phyloP scores from a whole-genome alignment of 768 basidiomycete genomes.

The Pisolithus sp. region DNA sequence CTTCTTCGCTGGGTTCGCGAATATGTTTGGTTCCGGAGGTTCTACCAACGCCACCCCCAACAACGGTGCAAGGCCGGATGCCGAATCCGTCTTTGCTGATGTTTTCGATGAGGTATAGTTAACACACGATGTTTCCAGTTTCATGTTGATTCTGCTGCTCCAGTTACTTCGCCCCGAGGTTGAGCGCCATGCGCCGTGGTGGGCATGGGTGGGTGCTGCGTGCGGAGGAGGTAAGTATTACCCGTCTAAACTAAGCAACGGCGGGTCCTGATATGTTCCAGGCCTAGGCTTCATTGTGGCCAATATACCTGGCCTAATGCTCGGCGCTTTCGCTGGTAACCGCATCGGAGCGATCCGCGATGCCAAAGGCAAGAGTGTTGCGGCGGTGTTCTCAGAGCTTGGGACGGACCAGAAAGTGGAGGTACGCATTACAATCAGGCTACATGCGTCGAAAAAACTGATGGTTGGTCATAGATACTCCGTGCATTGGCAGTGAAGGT shows the following conservation, averaged over 20 bases:
- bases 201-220: slow-evolving; percentile 65
- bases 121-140: background rate
- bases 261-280: slow-evolving; percentile 28
- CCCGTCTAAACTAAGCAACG: slow-evolving; percentile 1
- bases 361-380: slow-evolving; percentile 92
- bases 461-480: slow-evolving; percentile 49
- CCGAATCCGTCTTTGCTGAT: slow-evolving; percentile 79
- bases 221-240: slow-evolving; percentile 53
- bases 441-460: background rate
- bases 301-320: slow-evolving; percentile 79
- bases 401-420: slow-evolving; percentile 80
- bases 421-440: slow-evolving; percentile 37
- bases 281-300: slow-evolving; percentile 44
- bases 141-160: slow-evolving; percentile 1
- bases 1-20: slow-evolving; percentile 74
- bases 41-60: slow-evolving; percentile 24
- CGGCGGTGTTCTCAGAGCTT: slow-evolving; percentile 76
- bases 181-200: slow-evolving; percentile 61
- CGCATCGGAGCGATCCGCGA: slow-evolving; percentile 87
- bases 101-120: slow-evolving; percentile 80
- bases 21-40: slow-evolving; percentile 52
- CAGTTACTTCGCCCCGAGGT: slow-evolving; percentile 81
- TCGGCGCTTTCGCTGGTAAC: slow-evolving; percentile 85
- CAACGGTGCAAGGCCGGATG: slow-evolving; percentile 52
- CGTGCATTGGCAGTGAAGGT: slow-evolving; percentile 80